Conservation (phyloP, 139 green algal genomes). For the Chlamydomonas sp. region DNA sequence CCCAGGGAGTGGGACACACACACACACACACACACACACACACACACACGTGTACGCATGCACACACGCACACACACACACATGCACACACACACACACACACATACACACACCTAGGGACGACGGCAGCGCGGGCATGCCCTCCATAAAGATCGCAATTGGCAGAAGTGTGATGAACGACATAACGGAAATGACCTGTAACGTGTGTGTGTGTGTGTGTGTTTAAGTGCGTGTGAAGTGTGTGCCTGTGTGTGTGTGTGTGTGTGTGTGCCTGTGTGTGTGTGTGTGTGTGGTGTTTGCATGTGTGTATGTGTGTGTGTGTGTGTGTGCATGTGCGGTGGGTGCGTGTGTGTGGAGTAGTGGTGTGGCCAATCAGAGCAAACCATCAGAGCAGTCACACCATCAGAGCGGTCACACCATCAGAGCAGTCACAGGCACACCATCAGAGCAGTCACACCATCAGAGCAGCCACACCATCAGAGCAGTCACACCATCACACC, state of each 20-base stretch:
- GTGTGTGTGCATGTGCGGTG: neutral
- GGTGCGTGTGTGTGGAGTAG: neutral
- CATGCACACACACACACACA: too few species aligned
- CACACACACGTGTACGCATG: too few species aligned
- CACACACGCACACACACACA: too few species aligned
- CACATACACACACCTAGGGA: conserved; percentile 2
- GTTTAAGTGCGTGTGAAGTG: neutral
- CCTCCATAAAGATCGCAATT: conserved; percentile 29
- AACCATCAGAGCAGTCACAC: neutral
- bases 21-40: too few species aligned
- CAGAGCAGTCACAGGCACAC: neutral
- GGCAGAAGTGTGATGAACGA: conserved; percentile 68
- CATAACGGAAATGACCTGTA: conserved; percentile 93
- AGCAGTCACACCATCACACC: neutral
- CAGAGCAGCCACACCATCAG: neutral
- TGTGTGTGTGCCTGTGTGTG: neutral
- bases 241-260: neutral
- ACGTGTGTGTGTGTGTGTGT: conserved; percentile 68
- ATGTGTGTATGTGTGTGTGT: neutral
- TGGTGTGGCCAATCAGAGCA: neutral
- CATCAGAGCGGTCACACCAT: neutral
- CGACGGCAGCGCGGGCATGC: neutral
- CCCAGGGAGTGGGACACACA: too few species aligned
- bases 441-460: neutral
- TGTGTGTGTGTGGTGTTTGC: conserved; percentile 2